A percentile compares a stretch with the other conserved stretches of the same genome.
Conservation (phyloP, 176 grass and related monocot genomes). For the Aegilops speltoides region DNA sequence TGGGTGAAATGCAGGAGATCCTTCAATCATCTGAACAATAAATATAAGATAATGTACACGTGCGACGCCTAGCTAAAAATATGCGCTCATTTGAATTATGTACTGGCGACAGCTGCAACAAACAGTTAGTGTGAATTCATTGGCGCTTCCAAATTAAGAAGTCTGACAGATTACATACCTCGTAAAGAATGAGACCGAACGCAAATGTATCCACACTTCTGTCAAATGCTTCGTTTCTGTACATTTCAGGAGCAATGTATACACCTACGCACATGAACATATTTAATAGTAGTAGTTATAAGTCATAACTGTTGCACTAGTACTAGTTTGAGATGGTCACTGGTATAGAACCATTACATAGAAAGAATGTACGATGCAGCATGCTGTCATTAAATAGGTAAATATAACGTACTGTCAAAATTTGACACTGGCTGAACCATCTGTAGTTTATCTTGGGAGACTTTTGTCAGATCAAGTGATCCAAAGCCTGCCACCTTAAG, state of each 20-base stretch:
- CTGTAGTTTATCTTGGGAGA: constrained; percentile 60
- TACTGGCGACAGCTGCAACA: background rate
- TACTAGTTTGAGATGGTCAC: background rate
- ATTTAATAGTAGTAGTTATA: background rate
- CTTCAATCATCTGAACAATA: constrained; percentile 90
- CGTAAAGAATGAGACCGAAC: constrained; percentile 92
- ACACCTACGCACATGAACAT: constrained; percentile 42
- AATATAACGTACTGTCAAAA: constrained; percentile 62
- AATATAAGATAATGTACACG: constrained; percentile 9
- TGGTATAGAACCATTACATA: background rate
- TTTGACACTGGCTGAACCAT: constrained; percentile 46
- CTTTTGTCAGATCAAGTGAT: constrained; percentile 64
- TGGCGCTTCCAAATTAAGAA: background rate
- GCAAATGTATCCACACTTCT: constrained; percentile 86
- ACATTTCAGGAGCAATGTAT: constrained; percentile 85
- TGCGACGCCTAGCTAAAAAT: background rate
- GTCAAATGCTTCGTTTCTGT: constrained; percentile 79
- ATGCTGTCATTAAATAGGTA: constrained; percentile 17
- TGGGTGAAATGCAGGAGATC: constrained; percentile 57
- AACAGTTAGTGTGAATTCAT: background rate
- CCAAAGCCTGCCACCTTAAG: constrained; percentile 91
- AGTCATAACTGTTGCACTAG: constrained; percentile 1
- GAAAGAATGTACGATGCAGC: constrained; percentile 5
- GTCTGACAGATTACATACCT: constrained; percentile 40
- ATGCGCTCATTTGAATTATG: background rate